These are phyloP conservation scores for Lonicera japonica DNA, from an alignment of 129 eudicot genomes.

Conservation along the genomic window DNA sequence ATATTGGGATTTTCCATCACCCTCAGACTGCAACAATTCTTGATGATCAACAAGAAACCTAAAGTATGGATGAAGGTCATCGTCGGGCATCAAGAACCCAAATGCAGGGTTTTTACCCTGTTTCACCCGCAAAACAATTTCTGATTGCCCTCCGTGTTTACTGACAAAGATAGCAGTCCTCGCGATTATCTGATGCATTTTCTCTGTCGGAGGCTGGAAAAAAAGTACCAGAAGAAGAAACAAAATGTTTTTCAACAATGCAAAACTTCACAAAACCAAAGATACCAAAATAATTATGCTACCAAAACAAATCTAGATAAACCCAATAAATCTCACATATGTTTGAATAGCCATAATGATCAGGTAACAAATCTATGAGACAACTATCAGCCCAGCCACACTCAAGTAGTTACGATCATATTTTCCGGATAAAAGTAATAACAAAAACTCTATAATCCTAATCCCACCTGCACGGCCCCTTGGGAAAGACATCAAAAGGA, in stretches of 20 bases:
- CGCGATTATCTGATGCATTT: constrained; percentile 87
- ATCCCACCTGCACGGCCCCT: constrained; percentile 96
- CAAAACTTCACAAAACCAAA: constrained; percentile 15
- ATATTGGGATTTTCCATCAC: constrained; percentile 37
- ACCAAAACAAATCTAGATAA: constrained; percentile 13
- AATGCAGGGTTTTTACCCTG: constrained; percentile 98
- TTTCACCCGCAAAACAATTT: constrained; percentile 86
- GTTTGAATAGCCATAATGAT: constrained; percentile 19
- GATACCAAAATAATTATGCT: neutral
- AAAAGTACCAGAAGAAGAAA: constrained; percentile 27
- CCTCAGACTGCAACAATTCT: constrained; percentile 49
- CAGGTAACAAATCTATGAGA: constrained; percentile 21
- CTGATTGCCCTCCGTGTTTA: constrained; percentile 97
- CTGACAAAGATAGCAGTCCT: constrained; percentile 92
- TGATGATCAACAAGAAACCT: constrained; percentile 80
- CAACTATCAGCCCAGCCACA: constrained; percentile 33
- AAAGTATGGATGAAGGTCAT: constrained; percentile 87
- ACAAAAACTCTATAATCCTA: constrained; percentile 56
- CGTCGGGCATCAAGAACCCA: constrained; percentile 96
- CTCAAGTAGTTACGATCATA: constrained; percentile 44
- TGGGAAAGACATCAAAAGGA: constrained; percentile 80
- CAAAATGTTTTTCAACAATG: constrained; percentile 16
- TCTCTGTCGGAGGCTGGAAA: constrained; percentile 95
- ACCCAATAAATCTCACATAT: constrained; percentile 23
- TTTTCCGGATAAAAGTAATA: constrained; percentile 35